Conservation (phyloP, 306 rosid genomes). For the Vigna trinervia region DNA sequence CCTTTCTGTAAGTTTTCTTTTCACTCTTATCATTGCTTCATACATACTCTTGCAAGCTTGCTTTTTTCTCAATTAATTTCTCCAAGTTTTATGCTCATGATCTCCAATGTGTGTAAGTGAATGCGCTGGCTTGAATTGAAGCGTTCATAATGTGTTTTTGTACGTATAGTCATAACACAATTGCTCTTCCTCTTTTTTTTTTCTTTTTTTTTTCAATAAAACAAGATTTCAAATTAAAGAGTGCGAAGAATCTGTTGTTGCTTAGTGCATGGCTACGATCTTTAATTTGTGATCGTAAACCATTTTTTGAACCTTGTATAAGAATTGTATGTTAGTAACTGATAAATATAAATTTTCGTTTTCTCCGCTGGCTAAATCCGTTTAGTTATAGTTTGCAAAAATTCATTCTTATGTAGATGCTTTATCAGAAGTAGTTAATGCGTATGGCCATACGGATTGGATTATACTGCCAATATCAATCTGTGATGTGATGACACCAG, state of each 20-base stretch:
- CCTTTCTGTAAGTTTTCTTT: constrained; percentile 10
- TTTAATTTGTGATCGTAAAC: no score
- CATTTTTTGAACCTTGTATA: no score
- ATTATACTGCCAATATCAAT: not conserved
- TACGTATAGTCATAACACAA: not conserved
- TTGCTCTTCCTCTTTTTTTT: not conserved
- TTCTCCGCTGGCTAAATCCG: no score
- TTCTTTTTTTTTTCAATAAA: not conserved
- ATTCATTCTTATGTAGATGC: not conserved
- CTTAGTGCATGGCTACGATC: not conserved
- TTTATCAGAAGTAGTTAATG: not conserved
- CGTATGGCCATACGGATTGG: not conserved
- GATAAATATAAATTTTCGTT: not conserved
- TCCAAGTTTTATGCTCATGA: not conserved
- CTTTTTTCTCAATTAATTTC: not conserved
- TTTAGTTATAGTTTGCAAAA: no score
- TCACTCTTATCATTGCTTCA: not conserved
- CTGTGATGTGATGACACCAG: not conserved
- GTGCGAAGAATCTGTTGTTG: not conserved
- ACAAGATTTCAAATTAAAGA: not conserved
- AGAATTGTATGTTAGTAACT: not conserved
- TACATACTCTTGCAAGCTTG: not conserved
- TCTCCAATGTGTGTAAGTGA: not conserved
- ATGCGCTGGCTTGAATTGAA: no score
- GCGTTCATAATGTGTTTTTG: no score